A percentile compares a stretch with the other conserved stretches of the same genome.
Conservation (phyloP, 352 stramenopile species). For the Pythium folliculosum region DNA sequence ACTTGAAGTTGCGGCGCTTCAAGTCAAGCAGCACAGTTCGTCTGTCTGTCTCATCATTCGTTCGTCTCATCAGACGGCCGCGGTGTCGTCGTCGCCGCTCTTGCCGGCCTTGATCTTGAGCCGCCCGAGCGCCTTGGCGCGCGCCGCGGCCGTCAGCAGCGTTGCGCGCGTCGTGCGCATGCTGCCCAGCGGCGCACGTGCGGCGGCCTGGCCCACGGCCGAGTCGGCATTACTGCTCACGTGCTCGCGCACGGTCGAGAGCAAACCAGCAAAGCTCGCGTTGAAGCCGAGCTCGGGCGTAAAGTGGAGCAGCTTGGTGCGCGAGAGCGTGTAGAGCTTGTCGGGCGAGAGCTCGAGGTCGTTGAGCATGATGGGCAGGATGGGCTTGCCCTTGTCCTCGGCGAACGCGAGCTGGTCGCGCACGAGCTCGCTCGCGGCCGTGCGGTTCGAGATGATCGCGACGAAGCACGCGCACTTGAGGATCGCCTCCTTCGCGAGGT, state of each 20-base stretch:
- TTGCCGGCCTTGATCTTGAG: conserved; percentile 25
- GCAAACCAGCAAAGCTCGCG: conserved; percentile 60
- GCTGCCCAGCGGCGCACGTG: conserved; percentile 3
- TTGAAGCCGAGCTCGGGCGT: conserved; percentile 80
- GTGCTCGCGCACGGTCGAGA: conserved; percentile 49
- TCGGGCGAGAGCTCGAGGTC: conserved; percentile 71
- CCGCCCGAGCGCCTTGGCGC: conserved; percentile 24
- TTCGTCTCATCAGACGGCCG: background rate
- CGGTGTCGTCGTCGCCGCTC: background rate
- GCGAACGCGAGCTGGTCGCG: conserved; percentile 81
- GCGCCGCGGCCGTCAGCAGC: conserved; percentile 21
- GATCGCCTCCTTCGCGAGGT: conserved; percentile 75
- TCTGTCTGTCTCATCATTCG: conserved; percentile 10
- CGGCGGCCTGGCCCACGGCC: background rate
- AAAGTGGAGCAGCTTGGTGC: conserved; percentile 75
- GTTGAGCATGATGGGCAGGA: conserved; percentile 79
- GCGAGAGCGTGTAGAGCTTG: conserved; percentile 79
- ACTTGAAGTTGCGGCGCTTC: conserved; percentile 17
- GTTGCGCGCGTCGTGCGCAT: conserved; percentile 14
- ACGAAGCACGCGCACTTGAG: conserved; percentile 76
- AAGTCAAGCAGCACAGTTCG: background rate
- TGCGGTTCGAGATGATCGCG: conserved; percentile 70
- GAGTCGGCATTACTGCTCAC: conserved; percentile 20
- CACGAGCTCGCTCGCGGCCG: conserved; percentile 67
- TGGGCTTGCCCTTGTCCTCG: conserved; percentile 71